Evolutionary conservation across 176 grass and related monocot species (phyloP), one percentile per base, ranked within the genome.

Genomic region (Elymus sibiricus): DNA sequence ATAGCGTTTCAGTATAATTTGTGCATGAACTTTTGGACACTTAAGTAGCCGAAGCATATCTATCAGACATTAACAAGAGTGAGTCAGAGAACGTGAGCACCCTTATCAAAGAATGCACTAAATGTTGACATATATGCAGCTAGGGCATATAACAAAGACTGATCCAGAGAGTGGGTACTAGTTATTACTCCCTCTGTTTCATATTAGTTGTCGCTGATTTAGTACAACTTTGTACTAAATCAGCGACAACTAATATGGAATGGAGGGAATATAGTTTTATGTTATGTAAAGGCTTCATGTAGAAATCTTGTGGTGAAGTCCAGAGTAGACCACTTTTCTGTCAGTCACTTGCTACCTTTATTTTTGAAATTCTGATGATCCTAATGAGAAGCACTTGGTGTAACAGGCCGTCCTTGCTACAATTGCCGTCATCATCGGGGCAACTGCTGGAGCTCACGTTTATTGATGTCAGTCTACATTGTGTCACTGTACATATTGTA

Each of bases 401-500:
- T 83, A 34, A 83, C 93, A 98, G 95, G 95, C 95, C 71, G 83
- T 84, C 31, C 61, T 98, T 26, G 78, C 85, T 44, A 91, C 93
- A 64, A 90, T 98, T 85, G 80, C 90, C 73, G 29, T 92, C 34
- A 70, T 98, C 26, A 78, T 94, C 7, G 93, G 89, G 17, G 89
- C 93, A 24, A 85, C 93, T 5, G 86, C 78, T 64, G 85, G 89
- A 88, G 85, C 82, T 88, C 76, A 86, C 85, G 73, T 69, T 69
- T 90, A 82, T 82, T 92, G 63, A 90, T 88, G 79, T 11, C 74
- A 78, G 56, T 53, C 47, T 65, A 24, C 31, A 26, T 49, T 70
- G 19, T 75, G 67, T 72, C 78, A 43, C 34, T 89, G 86, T 92
- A 82, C 78, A 94, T 92, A 88, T 8, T 77, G 83, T 42, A 86